phyloP scores from a whole-genome alignment of 768 basidiomycete species.

The Kwoniella dejecticola region DNA sequence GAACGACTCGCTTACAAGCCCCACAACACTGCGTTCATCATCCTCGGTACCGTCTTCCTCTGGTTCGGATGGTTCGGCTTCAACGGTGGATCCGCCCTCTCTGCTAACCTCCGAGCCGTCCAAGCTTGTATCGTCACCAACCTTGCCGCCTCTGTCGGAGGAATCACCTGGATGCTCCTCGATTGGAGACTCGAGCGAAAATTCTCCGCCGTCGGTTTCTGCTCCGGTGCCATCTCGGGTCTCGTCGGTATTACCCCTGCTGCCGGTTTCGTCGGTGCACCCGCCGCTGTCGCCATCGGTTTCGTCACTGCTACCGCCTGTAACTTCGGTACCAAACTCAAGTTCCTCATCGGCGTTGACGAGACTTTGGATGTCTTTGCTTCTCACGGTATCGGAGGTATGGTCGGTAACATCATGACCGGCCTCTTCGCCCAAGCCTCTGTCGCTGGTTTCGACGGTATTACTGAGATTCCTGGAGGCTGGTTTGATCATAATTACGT shows the following conservation, averaged over 20 bases:
- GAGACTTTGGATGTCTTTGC: conserved; percentile 92
- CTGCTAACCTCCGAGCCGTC: conserved; percentile 79
- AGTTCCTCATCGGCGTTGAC: conserved; percentile 68
- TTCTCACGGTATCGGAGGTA: conserved; percentile 82
- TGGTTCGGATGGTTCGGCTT: conserved; percentile 87
- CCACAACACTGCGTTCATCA: conserved; percentile 81
- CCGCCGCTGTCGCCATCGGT: conserved; percentile 69
- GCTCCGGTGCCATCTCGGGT: conserved; percentile 85
- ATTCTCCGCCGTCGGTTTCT: conserved; percentile 89
- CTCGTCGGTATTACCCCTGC: conserved; percentile 85
- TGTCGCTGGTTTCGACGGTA: conserved; percentile 70
- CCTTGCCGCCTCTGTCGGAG: conserved; percentile 75
- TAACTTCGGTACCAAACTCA: conserved; percentile 83
- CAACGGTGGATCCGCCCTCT: conserved; percentile 83
- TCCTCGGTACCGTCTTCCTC: conserved; percentile 78
- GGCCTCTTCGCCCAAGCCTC: conserved; percentile 71
- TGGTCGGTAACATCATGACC: conserved; percentile 62
- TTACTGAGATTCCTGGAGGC: conserved; percentile 58
- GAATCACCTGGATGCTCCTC: conserved; percentile 73
- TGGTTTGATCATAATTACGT: conserved; percentile 69
- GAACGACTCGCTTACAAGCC: conserved; percentile 67
- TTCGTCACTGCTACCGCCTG: conserved; percentile 69
- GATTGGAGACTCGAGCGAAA: conserved; percentile 79
- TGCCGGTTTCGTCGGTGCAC: conserved; percentile 73
- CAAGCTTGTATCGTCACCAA: conserved; percentile 87